These are phyloP conservation scores for Ulmus americana DNA, from an alignment of 331 rosid species.

Conservation along the genomic window DNA sequence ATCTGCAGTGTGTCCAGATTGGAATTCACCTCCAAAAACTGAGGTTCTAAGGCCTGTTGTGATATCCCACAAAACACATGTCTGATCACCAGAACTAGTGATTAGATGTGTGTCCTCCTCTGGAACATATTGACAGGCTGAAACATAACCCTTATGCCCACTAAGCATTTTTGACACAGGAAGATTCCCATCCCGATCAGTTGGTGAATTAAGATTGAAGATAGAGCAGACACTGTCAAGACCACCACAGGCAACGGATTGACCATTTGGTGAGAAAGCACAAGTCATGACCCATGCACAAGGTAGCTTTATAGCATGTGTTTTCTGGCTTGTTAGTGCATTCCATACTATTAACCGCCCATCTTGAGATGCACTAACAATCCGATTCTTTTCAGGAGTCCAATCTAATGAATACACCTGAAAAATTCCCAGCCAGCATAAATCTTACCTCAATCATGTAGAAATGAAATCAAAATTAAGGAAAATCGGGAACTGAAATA, in stretches of 20 bases:
- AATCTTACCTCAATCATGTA: conserved; percentile 13
- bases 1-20: conserved; percentile 92
- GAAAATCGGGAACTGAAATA: background rate
- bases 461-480: background rate
- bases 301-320: conserved; percentile 83
- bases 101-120: conserved; percentile 84
- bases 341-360: conserved; percentile 94
- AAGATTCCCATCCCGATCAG: conserved; percentile 66
- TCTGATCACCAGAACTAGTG: conserved; percentile 88
- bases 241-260: conserved; percentile 91
- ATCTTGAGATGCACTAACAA: conserved; percentile 96
- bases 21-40: conserved; percentile 97
- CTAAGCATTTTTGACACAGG: conserved; percentile 65
- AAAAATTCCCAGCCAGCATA: conserved; percentile 16
- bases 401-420: conserved; percentile 94
- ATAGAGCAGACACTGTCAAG: conserved; percentile 96
- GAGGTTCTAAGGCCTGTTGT: conserved; percentile 89
- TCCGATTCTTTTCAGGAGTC: conserved; percentile 79
- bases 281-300: conserved; percentile 99
- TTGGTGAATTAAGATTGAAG: conserved; percentile 79
- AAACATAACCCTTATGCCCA: conserved; percentile 93
- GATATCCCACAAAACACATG: conserved; percentile 90
- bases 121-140: conserved; percentile 90
- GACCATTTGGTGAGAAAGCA: conserved; percentile 90
- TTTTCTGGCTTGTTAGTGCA: conserved; percentile 97